Evolutionary conservation across 2,329 filamentous ascomycete species (phyloP), one percentile per base, ranked within the genome.

Genomic region (Clonostachys chloroleuca): DNA sequence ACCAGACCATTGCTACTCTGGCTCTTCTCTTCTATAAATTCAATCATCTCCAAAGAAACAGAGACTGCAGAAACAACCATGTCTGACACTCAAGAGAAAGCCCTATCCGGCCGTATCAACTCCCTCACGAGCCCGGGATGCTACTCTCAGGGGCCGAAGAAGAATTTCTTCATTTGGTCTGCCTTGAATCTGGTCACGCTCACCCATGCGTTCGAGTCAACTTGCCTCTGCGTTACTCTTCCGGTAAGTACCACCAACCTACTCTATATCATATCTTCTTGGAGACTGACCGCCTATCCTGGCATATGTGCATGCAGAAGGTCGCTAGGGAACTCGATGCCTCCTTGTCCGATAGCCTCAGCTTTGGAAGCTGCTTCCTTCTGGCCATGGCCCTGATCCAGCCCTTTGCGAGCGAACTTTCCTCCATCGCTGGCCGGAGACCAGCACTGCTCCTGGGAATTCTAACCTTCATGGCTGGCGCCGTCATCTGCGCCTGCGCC

Each of bases 381-480:
- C 73, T 89, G 6, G 79, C 83, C 4, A 81, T 78, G 47, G 82
- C 84, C 1, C 76, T 83, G 33, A 72, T 80, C 40, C 77, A 83
- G 54, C 81, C 80, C 5, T 61, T 64, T 6, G 55, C 70, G n/a
- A 61, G 65, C 7, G 62, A 65, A 4, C 47, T 70, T 10, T 66
- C 64, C 34, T 58, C 58, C 44, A 64, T 66, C 8, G 57, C 68
- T 37, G 67, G 67, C 2, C 53, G 64, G 12, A 68, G 65, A 42
- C 47, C 51, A 12, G 51, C 56, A 12, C 58, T 59, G 30, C 30
- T 59, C 7, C n/a, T 42, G 2, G 44, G 51, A 5, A 18, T 56
- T n/a, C 18, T 14, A 41, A 46, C 72, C 34, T 72, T 72, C 53
- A 52, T 59, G 36, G 61, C 65, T 10, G 75, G 73, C 42, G 75